Conservation (phyloP, 768 basidiomycete genomes). For the Auriscalpium microsporum region DNA sequence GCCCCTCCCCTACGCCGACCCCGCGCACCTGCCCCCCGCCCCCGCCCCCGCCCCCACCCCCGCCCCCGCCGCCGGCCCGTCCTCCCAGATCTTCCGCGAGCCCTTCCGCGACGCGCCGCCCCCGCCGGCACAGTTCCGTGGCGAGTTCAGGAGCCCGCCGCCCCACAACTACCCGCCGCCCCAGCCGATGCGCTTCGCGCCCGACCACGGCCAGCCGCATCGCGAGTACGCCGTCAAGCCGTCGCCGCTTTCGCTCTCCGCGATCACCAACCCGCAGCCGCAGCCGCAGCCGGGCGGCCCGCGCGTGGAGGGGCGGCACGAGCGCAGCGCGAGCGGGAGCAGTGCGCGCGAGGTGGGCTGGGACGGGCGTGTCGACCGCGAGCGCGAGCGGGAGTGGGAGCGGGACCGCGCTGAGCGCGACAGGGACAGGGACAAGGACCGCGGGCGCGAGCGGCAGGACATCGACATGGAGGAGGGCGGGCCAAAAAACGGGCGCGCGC, state of each 20-base stretch:
- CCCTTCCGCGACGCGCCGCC: not conserved
- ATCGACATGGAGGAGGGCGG: no score
- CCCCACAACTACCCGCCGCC: not conserved
- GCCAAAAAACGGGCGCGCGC: constrained; percentile 17
- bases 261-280: constrained; percentile 3
- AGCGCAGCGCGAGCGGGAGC: no score
- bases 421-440: no score
- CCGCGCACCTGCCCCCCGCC: not conserved
- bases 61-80: not conserved
- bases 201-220: not conserved
- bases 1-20: not conserved
- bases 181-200: not conserved
- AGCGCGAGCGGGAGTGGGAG: no score
- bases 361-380: no score
- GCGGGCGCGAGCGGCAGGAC: no score
- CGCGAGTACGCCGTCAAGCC: not conserved
- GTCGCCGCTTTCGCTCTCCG: constrained; percentile 2
- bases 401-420: no score
- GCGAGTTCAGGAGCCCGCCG: not conserved
- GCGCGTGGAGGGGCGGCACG: no score
- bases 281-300: not conserved
- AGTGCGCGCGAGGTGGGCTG: no score
- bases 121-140: not conserved
- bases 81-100: constrained; percentile 6
- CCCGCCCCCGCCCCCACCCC: not conserved